A percentile compares a stretch with the other conserved stretches of the same genome.
These are phyloP conservation scores for Gnomoniopsis smithogilvyi DNA, from an alignment of 2,329 filamentous ascomycete species.

Conservation along the genomic window DNA sequence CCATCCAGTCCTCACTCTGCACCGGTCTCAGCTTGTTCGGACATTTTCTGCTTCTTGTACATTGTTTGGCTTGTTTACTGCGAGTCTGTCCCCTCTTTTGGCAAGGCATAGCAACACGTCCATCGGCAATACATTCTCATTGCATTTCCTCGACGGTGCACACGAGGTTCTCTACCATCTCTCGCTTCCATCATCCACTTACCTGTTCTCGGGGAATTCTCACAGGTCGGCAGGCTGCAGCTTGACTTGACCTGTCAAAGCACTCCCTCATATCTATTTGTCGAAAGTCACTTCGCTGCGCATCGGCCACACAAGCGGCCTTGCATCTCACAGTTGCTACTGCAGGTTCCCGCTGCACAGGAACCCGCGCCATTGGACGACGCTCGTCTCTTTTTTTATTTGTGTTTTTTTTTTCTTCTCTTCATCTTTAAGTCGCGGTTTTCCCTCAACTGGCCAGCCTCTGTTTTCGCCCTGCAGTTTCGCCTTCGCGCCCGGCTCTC, in stretches of 20 bases:
- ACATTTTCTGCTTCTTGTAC: conserved; percentile 15
- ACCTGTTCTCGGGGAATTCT: background rate
- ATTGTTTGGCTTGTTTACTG: conserved; percentile 11
- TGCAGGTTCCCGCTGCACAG: conserved; percentile 18
- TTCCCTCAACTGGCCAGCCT: background rate
- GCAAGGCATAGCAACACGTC: background rate
- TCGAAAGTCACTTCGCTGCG: conserved; percentile 5
- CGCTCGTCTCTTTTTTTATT: conserved; percentile 6
- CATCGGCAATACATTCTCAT: background rate
- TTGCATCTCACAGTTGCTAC: conserved; percentile 11
- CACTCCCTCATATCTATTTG: conserved; percentile 2
- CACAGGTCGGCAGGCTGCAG: conserved; percentile 9
- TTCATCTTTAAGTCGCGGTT: conserved; percentile 10
- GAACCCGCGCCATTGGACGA: conserved; percentile 13
- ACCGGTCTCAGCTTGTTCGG: background rate
- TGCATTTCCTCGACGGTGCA: background rate
- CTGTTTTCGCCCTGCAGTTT: background rate
- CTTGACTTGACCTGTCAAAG: conserved; percentile 8
- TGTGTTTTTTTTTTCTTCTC: conserved; percentile 3
- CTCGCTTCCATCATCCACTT: background rate
- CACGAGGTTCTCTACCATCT: background rate
- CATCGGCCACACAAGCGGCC: conserved; percentile 8
- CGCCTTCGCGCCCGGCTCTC: conserved; percentile 1
- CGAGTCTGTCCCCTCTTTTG: background rate
- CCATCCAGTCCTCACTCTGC: conserved; percentile 1